Evolutionary conservation across 176 grass and related monocot genomes (phyloP).

Genomic region (Aegilops speltoides): DNA sequence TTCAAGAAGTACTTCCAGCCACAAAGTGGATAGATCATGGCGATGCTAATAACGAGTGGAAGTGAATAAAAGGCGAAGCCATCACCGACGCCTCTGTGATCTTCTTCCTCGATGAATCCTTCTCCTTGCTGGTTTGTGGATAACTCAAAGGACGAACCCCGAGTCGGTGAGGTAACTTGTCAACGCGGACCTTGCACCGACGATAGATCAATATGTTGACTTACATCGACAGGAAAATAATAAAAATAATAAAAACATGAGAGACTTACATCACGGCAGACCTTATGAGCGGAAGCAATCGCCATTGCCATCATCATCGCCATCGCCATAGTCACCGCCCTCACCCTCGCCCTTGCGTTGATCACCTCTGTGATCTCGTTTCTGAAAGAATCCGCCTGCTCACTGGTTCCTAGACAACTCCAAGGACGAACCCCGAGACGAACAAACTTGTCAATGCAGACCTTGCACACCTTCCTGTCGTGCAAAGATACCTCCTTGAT

Average conservation of each 20-base stretch:
- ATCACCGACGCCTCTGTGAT: background rate
- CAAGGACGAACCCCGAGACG: background rate
- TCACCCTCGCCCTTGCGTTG: too few species aligned
- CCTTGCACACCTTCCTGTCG: background rate
- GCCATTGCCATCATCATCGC: too few species aligned
- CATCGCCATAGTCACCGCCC: too few species aligned
- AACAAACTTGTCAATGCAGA: background rate
- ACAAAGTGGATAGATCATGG: background rate
- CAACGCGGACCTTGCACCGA: background rate
- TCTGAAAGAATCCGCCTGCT: background rate
- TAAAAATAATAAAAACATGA: too few species aligned
- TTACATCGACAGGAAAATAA: too few species aligned
- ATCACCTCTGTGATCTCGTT: background rate
- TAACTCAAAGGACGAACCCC: background rate
- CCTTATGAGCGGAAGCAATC: too few species aligned
- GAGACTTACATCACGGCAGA: too few species aligned
- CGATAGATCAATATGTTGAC: too few species aligned
- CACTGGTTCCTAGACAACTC: background rate
- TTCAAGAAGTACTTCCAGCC: too few species aligned
- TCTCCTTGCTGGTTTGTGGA: background rate
- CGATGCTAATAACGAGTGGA: background rate
- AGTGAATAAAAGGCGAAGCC: background rate
- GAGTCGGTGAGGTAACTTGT: background rate
- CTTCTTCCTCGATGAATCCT: background rate
- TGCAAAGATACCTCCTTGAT: background rate